These are phyloP conservation scores for Fusarium armeniacum DNA, from an alignment of 2,329 filamentous ascomycete genomes.

Conservation along the genomic window DNA sequence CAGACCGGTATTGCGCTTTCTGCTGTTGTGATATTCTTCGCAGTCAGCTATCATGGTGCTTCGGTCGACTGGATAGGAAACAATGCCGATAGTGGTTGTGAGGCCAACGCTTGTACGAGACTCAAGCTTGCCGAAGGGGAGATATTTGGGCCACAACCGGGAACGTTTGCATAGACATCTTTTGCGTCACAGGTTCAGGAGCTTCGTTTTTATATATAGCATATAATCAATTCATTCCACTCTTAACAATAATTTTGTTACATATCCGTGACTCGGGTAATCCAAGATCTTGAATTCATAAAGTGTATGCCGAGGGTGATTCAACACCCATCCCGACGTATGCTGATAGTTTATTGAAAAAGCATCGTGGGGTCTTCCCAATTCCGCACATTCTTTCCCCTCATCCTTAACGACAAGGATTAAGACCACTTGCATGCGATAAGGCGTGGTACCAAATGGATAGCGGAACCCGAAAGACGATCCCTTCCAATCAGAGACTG, in stretches of 20 bases:
- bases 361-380: neutral
- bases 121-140: conserved; percentile 48
- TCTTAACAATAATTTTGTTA: neutral
- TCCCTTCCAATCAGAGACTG: conserved; percentile 20
- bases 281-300: no score
- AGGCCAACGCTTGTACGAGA: conserved; percentile 43
- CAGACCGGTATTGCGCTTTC: conserved; percentile 62
- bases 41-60: conserved; percentile 57
- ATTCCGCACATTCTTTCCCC: neutral
- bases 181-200: fast-evolving
- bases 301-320: neutral
- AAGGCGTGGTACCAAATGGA: neutral
- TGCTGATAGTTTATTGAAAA: neutral
- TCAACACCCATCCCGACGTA: neutral
- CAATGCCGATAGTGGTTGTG: conserved; percentile 48
- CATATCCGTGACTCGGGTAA: fast-evolving
- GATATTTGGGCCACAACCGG: conserved; percentile 49
- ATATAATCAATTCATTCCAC: neutral
- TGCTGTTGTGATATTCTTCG: conserved; percentile 65
- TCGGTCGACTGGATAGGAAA: conserved; percentile 64
- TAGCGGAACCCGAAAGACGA: conserved; percentile 38
- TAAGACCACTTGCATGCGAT: neutral
- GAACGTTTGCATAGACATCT: conserved; percentile 26
- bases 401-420: neutral
- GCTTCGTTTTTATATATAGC: neutral